phyloP scores from a whole-genome alignment of 148 eudicot species.

The Silene conica region DNA sequence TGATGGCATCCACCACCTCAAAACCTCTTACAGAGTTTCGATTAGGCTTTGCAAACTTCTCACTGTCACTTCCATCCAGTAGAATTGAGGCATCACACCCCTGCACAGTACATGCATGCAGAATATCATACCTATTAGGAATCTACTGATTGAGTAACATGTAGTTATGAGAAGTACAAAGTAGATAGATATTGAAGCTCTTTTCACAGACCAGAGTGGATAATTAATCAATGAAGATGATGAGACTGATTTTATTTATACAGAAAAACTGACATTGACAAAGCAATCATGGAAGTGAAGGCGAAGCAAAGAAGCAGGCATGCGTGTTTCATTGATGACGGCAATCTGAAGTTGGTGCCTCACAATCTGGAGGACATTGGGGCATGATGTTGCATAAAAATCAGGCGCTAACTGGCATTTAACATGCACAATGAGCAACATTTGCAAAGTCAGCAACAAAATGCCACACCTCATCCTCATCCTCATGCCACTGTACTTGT shows the following conservation, averaged over 20 bases:
- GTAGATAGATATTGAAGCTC: no score
- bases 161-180: no score
- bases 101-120: no score
- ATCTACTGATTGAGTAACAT: no score
- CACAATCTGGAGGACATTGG: slow-evolving; percentile 46
- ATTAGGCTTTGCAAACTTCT: slow-evolving; percentile 60
- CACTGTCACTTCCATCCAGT: slow-evolving; percentile 63
- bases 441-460: slow-evolving; percentile 25
- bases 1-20: slow-evolving; percentile 63
- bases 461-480: background rate
- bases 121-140: no score
- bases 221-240: no score
- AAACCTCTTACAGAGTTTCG: slow-evolving; percentile 66
- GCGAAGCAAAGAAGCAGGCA: slow-evolving; percentile 83
- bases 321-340: slow-evolving; percentile 55
- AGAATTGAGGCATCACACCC: slow-evolving; percentile 81
- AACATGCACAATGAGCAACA: slow-evolving; percentile 27
- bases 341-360: slow-evolving; percentile 55
- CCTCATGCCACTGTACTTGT: slow-evolving; percentile 16
- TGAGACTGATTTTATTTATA: background rate
- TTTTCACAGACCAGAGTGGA: no score
- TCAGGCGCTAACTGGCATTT: slow-evolving; percentile 47
- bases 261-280: slow-evolving; percentile 20
- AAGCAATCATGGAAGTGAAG: no score
- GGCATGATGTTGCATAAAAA: slow-evolving; percentile 59